phyloP scores from a whole-genome alignment of 2,329 filamentous ascomycete genomes.

The Penicillium sp. region DNA sequence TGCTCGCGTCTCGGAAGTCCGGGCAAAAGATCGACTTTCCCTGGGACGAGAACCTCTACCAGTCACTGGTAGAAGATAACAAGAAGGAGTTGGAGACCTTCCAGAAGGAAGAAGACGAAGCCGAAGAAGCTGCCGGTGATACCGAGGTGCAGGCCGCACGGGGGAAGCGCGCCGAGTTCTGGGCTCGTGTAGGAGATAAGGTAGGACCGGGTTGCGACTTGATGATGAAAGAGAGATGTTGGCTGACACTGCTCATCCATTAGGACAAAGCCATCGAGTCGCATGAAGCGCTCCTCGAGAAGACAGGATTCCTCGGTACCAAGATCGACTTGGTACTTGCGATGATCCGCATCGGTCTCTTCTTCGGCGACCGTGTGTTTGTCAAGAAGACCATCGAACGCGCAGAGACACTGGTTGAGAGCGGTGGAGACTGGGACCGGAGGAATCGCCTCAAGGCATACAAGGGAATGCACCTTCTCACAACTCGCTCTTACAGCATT shows the following conservation, averaged over 20 bases:
- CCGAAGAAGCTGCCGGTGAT: constrained; percentile 90
- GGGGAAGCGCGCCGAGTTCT: constrained; percentile 94
- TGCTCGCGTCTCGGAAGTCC: constrained; percentile 67
- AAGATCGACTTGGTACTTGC: constrained; percentile 97
- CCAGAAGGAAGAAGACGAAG: constrained; percentile 87
- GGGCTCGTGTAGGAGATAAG: constrained; percentile 94
- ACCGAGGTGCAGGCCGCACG: constrained; percentile 88
- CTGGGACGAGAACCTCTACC: constrained; percentile 88
- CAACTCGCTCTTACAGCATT: constrained; percentile 80
- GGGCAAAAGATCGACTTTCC: constrained; percentile 63
- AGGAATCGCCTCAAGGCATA: constrained; percentile 98
- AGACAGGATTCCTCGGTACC: constrained; percentile 91
- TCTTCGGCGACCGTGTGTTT: constrained; percentile 87
- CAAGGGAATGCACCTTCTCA: constrained; percentile 88
- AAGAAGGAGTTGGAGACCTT: constrained; percentile 69
- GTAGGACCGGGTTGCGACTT: constrained; percentile 44
- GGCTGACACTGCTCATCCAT: constrained; percentile 2
- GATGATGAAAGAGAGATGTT: neutral
- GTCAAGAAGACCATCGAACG: constrained; percentile 93
- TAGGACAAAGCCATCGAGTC: constrained; percentile 91
- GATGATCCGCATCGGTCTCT: constrained; percentile 90
- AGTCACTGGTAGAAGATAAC: constrained; percentile 69
- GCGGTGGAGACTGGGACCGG: constrained; percentile 96
- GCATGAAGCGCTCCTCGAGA: constrained; percentile 90
- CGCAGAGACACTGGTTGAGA: constrained; percentile 83